Evolutionary conservation across 768 basidiomycete genomes (phyloP).

Genomic region (Calocybe cyanea): DNA sequence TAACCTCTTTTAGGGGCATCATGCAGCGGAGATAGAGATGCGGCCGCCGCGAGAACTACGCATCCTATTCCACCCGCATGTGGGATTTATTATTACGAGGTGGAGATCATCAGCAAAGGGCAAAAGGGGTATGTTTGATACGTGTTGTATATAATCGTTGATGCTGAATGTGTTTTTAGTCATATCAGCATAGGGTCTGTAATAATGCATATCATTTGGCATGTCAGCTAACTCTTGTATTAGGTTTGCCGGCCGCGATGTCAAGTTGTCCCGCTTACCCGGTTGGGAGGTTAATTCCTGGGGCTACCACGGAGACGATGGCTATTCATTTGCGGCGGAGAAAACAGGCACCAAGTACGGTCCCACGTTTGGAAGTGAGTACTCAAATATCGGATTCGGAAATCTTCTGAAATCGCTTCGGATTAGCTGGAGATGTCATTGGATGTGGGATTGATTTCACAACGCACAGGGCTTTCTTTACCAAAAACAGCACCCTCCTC

Average conservation of each 20-base stretch:
- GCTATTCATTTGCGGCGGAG: conserved; percentile 70
- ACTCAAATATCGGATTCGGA: not conserved
- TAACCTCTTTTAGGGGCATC: conserved; percentile 37
- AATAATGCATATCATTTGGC: not conserved
- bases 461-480: conserved; percentile 78
- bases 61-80: conserved; percentile 78
- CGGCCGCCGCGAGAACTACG: conserved; percentile 77
- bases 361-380: conserved; percentile 76
- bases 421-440: conserved; percentile 76
- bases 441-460: conserved; percentile 94
- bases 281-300: conserved; percentile 85
- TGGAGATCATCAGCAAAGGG: conserved; percentile 77
- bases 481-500: conserved; percentile 77
- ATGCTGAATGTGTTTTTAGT: conserved; percentile 32
- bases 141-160: conserved; percentile 4
- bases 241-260: conserved; percentile 66
- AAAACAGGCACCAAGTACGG: conserved; percentile 72
- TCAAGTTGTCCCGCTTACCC: conserved; percentile 71
- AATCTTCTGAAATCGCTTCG: conserved; percentile 6
- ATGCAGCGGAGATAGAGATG: conserved; percentile 70
- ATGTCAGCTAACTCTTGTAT: conserved; percentile 3
- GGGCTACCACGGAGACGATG: conserved; percentile 94
- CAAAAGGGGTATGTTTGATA: conserved; percentile 58
- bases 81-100: conserved; percentile 95
- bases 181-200: conserved; percentile 80